phyloP scores from a whole-genome alignment of 768 basidiomycete genomes.

The Dentipellis fragilis region DNA sequence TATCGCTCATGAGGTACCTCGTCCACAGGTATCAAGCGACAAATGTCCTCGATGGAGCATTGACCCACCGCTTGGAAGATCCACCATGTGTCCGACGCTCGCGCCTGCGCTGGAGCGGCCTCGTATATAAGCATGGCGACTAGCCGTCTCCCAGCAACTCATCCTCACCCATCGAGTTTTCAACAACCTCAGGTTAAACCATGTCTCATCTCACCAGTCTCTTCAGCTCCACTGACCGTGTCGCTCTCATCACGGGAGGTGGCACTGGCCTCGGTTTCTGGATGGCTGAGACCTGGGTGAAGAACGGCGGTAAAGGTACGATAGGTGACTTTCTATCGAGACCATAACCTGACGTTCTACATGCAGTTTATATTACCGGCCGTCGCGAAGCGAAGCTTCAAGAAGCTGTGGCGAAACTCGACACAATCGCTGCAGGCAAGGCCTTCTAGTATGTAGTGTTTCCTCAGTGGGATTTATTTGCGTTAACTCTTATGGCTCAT shows the following conservation, averaged over 20 bases:
- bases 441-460: conserved; percentile 9
- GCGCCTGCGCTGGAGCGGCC: too few species aligned
- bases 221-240: conserved; percentile 55
- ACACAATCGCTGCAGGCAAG: not conserved
- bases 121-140: too few species aligned
- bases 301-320: conserved; percentile 77
- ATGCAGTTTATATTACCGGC: conserved; percentile 20
- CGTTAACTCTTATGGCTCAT: conserved; percentile 48
- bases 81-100: too few species aligned
- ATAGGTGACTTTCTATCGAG: too few species aligned
- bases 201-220: conserved; percentile 16
- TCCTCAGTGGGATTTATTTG: conserved; percentile 29
- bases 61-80: too few species aligned
- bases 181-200: too few species aligned
- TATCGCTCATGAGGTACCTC: too few species aligned
- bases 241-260: conserved; percentile 66
- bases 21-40: too few species aligned
- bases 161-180: too few species aligned
- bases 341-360: too few species aligned
- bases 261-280: conserved; percentile 73
- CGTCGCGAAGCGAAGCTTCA: conserved; percentile 50
- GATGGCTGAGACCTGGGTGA: conserved; percentile 72
- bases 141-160: too few species aligned
- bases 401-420: conserved; percentile 49
- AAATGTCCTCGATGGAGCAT: too few species aligned